Evolutionary conservation across 257 asterid species (phyloP), one percentile per base, ranked within the genome.

Genomic region (Solanum pimpinellifolium): DNA sequence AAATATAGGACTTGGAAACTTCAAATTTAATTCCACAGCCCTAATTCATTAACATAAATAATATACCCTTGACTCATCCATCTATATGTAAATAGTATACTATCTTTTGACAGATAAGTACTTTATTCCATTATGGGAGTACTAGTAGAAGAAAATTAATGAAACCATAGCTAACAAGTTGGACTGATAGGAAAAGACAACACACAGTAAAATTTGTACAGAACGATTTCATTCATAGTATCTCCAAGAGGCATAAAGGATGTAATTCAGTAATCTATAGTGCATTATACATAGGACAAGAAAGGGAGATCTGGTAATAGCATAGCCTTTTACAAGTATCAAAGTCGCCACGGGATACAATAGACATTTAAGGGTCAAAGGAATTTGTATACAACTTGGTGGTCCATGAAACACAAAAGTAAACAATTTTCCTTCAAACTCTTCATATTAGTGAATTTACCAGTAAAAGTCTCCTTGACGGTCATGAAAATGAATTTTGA

Each of bases 401-500:
- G 46, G 69, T 20, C 44, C 68, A 49, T 49, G 27, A 47, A 47
- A 52, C 37, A 76, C 37, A 42, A 42, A n/a, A 76, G 44, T 49
- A 80, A 18, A 39, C 85, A 80, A 29, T 80, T 80, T 47, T 49
- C 68, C 85, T 29, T 80, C 69, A 49, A 80, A 49, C 44, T 29
- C 66, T 29, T 27, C 12, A 15, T 4, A 60, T 65, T 16, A 44
- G 42, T 69, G 42, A 80, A 41, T 10, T 46, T 96, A 97, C 99
- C 99, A 97, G 89, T 97, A 97, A 92, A 97, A 97, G 91, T 96
- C 99, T 86, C 99, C 99, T 89, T 97, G 98, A 59, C 99, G 92
- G 89, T 97, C 99, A 88, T 94, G 98, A 91, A 97, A 97, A 89
- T 96, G 98, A 91, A 97, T 92, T 91, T 95, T 97, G 92, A 97